Conservation (phyloP, 1,139 yeast genomes). For the Saccharomycopsis hybrid region DNA sequence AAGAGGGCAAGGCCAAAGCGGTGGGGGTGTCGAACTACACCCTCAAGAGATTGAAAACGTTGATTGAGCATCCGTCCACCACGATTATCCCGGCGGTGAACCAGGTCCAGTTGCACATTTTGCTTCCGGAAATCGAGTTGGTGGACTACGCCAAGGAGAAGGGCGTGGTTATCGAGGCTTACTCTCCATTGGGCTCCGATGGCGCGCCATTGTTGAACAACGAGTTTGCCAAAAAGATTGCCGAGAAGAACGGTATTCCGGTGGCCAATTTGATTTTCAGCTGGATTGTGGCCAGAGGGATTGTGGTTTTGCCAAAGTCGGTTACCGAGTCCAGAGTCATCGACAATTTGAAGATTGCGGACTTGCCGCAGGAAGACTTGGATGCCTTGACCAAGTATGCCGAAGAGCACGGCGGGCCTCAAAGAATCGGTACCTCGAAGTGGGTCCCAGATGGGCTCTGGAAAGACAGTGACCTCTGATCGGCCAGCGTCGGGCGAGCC, state of each 20-base stretch:
- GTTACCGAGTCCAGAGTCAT: constrained; percentile 53
- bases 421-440: constrained; percentile 42
- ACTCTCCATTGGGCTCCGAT: constrained; percentile 81
- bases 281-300: constrained; percentile 73
- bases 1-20: constrained; percentile 58
- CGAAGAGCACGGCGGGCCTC: constrained; percentile 39
- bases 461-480: constrained; percentile 13
- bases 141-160: constrained; percentile 54
- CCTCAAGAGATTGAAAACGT: constrained; percentile 52
- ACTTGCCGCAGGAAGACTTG: constrained; percentile 49
- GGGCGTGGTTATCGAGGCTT: constrained; percentile 70
- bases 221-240: constrained; percentile 45
- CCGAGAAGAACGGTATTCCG: constrained; percentile 43
- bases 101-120: constrained; percentile 92
- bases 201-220: constrained; percentile 53
- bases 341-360: constrained; percentile 50
- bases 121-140: constrained; percentile 68
- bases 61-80: constrained; percentile 66
- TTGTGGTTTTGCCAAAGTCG: constrained; percentile 73
- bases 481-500: too few species aligned
- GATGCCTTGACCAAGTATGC: constrained; percentile 41
- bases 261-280: constrained; percentile 64
- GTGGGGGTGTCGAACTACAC: constrained; percentile 82
- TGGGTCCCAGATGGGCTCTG: constrained; percentile 30
- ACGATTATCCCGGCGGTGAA: constrained; percentile 70